phyloP scores from a whole-genome alignment of 176 grass and related monocot species.

The Areca catechu region DNA sequence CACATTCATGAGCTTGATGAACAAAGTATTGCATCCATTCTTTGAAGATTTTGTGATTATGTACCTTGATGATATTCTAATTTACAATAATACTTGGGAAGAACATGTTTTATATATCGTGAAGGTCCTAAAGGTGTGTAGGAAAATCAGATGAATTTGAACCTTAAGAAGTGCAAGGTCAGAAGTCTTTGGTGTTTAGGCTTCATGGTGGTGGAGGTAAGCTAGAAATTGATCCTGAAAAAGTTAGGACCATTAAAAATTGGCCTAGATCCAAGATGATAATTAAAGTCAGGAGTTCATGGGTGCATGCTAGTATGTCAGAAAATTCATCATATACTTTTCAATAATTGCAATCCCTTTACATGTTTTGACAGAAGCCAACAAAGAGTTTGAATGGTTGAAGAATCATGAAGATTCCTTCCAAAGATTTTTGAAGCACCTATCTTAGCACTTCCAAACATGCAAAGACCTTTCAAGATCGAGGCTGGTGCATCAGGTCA shows the following conservation, averaged over 20 bases:
- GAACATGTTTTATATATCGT: not conserved
- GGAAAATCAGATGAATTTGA: not conserved
- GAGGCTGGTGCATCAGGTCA: no score
- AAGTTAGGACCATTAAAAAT: not conserved
- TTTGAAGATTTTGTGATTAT: slow-evolving; percentile 1
- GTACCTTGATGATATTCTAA: slow-evolving; percentile 13
- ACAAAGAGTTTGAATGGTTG: no score
- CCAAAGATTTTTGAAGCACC: no score
- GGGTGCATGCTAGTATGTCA: no score
- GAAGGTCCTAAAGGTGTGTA: not conserved
- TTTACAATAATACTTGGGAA: not conserved
- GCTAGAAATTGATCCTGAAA: not conserved
- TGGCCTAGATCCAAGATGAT: not conserved
- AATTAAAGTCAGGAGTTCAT: not conserved
- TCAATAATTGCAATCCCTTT: no score
- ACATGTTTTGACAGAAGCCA: no score
- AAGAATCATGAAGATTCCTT: no score
- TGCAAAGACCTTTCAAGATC: no score
- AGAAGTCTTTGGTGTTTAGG: not conserved
- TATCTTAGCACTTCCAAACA: no score
- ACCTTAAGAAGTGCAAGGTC: not conserved
- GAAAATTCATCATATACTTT: no score
- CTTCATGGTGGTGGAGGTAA: not conserved
- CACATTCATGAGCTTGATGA: slow-evolving; percentile 14
- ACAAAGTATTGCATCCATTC: not conserved